A percentile compares a stretch with the other conserved stretches of the same genome.
phyloP scores from a whole-genome alignment of 2,329 filamentous ascomycete genomes.

The Cladosporium sphaerospermum region DNA sequence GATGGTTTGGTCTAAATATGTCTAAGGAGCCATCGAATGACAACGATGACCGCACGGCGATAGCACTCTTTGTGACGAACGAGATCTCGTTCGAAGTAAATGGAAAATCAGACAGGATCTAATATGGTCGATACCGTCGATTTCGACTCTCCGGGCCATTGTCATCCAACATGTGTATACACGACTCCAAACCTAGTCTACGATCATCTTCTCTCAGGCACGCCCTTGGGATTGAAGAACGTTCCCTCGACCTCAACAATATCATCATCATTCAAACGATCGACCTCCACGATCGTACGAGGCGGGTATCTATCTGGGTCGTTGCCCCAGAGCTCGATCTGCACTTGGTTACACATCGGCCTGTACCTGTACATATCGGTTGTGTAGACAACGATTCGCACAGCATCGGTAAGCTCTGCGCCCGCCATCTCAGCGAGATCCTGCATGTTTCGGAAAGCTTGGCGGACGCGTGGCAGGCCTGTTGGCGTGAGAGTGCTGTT shows the following conservation, averaged over 20 bases:
- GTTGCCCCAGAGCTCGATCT: constrained; percentile 29
- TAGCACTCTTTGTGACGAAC: background rate
- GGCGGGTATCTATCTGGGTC: constrained; percentile 22
- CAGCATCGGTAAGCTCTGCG: constrained; percentile 20
- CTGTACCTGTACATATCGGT: constrained; percentile 33
- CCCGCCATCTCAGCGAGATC: constrained; percentile 27
- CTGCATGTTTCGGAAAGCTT: constrained; percentile 31
- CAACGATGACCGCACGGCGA: background rate
- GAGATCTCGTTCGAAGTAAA: background rate
- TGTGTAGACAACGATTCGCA: constrained; percentile 27
- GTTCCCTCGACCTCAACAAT: constrained; percentile 16
- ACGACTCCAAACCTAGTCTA: no score
- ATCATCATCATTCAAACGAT: constrained; percentile 25
- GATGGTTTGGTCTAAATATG: background rate
- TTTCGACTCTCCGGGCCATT: no score
- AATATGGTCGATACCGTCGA: no score
- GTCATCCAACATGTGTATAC: no score
- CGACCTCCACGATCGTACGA: constrained; percentile 30
- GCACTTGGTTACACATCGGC: constrained; percentile 29
- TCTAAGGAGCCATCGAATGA: background rate
- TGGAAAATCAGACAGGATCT: no score
- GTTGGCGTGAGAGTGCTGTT: constrained; percentile 28
- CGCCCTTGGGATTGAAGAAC: constrained; percentile 2
- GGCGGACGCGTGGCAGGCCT: constrained; percentile 26
- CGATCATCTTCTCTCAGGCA: no score